Conservation (phyloP, 176 grass and related monocot genomes). For the sorghum (Sorghum bicolor) region Sorghum_bicolor_NCBIv3 NC_012871.2:1471001-1471500, state of each 20-base stretch:
- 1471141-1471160: background rate
- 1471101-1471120: background rate
- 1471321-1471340: background rate
- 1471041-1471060: too few relatives aligned
- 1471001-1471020: too few relatives aligned
- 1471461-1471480: background rate
- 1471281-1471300: background rate
- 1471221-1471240: background rate
- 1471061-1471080: too few relatives aligned
- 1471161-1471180: background rate
- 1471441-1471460: background rate
- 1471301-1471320: background rate
- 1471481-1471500: background rate
- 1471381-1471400: too few relatives aligned
- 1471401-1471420: background rate
- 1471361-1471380: too few relatives aligned
- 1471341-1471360: too few relatives aligned
- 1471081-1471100: too few relatives aligned
- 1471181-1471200: background rate
- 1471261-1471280: background rate
- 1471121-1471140: background rate
- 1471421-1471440: background rate
- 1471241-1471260: background rate
- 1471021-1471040: too few relatives aligned
- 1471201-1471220: background rate